Evolutionary conservation across 345 rosid genomes (phyloP).

Genomic region (Xanthoceras sorbifolium): DNA sequence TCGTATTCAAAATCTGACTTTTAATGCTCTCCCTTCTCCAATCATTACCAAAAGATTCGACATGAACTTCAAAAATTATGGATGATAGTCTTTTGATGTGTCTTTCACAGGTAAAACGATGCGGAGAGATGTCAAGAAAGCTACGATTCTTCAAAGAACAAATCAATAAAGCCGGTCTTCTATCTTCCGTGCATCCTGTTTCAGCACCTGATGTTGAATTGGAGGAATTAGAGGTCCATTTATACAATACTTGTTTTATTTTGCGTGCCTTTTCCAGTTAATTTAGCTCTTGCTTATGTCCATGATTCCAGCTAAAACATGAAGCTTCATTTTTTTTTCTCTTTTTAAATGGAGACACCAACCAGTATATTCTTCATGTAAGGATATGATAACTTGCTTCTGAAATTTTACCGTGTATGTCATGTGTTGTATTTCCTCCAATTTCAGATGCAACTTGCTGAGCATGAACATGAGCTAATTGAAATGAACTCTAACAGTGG

Average conservation of each 20-base stretch:
- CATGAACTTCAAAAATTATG: not conserved
- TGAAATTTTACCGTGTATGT: slow-evolving; percentile 21
- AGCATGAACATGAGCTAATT: slow-evolving; percentile 85
- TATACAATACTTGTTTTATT: slow-evolving; percentile 12
- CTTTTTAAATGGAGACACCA: not conserved
- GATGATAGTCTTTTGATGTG: slow-evolving; percentile 10
- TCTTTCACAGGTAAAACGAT: slow-evolving; percentile 76
- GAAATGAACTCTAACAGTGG: slow-evolving; percentile 95
- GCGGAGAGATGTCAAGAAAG: slow-evolving; percentile 97
- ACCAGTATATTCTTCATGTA: not conserved
- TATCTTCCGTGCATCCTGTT: slow-evolving; percentile 58
- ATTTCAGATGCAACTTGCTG: slow-evolving; percentile 77
- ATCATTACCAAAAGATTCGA: not conserved
- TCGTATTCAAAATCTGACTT: not conserved
- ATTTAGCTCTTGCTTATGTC: slow-evolving; percentile 6
- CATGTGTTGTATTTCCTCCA: slow-evolving; percentile 26
- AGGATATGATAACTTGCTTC: not conserved
- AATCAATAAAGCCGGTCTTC: slow-evolving; percentile 81
- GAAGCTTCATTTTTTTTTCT: not conserved
- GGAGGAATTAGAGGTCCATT: slow-evolving; percentile 85
- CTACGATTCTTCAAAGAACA: slow-evolving; percentile 88
- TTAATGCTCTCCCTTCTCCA: not conserved
- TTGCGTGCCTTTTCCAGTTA: not conserved
- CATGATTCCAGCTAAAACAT: not conserved
- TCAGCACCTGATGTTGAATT: slow-evolving; percentile 76